Evolutionary conservation across 78 protist species (phyloP).

Genomic region (Corallochytrium limacisporum): DNA sequence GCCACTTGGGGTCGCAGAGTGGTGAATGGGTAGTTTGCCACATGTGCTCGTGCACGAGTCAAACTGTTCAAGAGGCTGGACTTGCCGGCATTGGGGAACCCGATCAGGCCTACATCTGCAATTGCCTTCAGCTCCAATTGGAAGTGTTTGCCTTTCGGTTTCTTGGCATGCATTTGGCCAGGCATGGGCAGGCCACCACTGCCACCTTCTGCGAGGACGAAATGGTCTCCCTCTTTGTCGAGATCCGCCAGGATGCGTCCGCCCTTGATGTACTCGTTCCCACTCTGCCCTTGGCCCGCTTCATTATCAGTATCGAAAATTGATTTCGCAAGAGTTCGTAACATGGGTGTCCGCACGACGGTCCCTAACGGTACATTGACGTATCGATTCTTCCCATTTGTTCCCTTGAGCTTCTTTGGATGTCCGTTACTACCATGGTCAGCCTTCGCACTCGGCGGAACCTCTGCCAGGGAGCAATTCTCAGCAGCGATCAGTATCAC

Average conservation of each 20-base stretch:
- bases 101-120: conserved; percentile 53
- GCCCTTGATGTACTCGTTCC: background rate
- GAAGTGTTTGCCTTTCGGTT: background rate
- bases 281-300: background rate
- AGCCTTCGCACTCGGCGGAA: background rate
- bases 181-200: background rate
- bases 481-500: background rate
- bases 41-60: conserved; percentile 8
- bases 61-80: conserved; percentile 7
- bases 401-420: background rate
- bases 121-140: conserved; percentile 16
- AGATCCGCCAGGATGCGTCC: background rate
- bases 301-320: background rate
- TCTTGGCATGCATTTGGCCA: background rate
- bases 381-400: background rate
- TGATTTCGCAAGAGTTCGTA: background rate
- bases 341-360: background rate
- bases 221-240: background rate
- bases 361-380: background rate
- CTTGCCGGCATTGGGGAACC: conserved; percentile 57
- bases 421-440: background rate
- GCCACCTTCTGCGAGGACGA: background rate
- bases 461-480: background rate
- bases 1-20: conserved; percentile 42
- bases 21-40: conserved; percentile 52